Evolutionary conservation across 169 alveolate genomes (phyloP).

Genomic region (Plasmodium yoelii): DNA sequence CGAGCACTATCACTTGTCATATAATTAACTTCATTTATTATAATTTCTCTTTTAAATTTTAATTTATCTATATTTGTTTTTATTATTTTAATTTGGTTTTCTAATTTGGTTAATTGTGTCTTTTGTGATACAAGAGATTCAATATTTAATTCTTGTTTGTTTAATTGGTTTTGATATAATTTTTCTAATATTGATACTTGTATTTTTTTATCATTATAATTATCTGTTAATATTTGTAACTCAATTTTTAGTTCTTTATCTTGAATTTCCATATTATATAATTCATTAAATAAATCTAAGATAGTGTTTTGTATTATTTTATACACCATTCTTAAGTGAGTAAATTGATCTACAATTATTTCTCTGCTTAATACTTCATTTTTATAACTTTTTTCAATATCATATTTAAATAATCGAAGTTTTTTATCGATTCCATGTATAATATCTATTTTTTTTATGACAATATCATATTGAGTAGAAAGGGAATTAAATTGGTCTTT

Average conservation of each 20-base stretch:
- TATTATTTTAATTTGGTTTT: neutral
- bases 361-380: neutral
- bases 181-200: slow-evolving; percentile 14
- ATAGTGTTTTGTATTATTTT: neutral
- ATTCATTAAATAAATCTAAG: neutral
- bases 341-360: neutral
- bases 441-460: neutral
- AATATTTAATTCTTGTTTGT: slow-evolving; percentile 2
- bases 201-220: slow-evolving; percentile 11
- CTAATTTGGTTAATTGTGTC: too few relatives aligned
- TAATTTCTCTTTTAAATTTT: slow-evolving; percentile 21
- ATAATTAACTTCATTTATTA: slow-evolving; percentile 22
- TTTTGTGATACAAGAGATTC: neutral
- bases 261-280: slow-evolving; percentile 11
- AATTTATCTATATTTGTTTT: neutral
- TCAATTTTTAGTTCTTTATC: neutral
- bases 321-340: slow-evolving; percentile 7
- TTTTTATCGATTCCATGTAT: slow-evolving; percentile 17
- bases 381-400: slow-evolving; percentile 18
- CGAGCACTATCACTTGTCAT: slow-evolving; percentile 17
- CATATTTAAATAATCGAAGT: slow-evolving; percentile 11
- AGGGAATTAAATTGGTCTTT: neutral
- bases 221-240: neutral
- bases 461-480: neutral
- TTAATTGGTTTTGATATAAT: neutral